phyloP scores from a whole-genome alignment of 352 stramenopile genomes.

The Phytophthora syringae region DNA sequence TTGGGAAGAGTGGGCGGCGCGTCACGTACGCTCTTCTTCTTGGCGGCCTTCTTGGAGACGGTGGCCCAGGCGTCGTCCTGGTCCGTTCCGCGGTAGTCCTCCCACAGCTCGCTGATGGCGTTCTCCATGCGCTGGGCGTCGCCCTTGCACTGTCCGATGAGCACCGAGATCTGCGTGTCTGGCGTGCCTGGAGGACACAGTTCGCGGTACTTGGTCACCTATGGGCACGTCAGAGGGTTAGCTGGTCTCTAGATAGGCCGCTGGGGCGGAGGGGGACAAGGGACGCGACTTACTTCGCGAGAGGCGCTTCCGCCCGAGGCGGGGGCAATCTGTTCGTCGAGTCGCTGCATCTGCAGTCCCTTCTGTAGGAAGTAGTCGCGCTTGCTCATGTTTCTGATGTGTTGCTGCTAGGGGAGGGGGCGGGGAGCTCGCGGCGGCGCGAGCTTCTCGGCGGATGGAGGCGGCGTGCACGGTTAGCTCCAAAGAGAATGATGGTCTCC shows the following conservation, averaged over 20 bases:
- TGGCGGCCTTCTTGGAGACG: constrained; percentile 83
- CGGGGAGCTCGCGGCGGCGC: constrained; percentile 12
- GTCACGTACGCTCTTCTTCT: constrained; percentile 59
- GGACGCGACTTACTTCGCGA: constrained; percentile 57
- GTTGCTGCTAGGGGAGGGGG: constrained; percentile 26
- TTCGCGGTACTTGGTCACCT: constrained; percentile 83
- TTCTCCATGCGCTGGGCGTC: constrained; percentile 75
- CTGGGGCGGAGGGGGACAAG: not conserved
- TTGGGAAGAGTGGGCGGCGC: not conserved
- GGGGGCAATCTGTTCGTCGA: constrained; percentile 60
- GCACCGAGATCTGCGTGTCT: constrained; percentile 71
- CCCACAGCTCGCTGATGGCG: constrained; percentile 86
- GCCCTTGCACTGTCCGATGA: constrained; percentile 79
- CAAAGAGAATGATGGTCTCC: constrained; percentile 44
- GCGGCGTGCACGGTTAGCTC: constrained; percentile 21
- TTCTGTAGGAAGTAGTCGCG: constrained; percentile 87
- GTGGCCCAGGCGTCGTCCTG: constrained; percentile 80
- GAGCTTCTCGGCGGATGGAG: constrained; percentile 17
- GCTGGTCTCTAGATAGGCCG: not conserved
- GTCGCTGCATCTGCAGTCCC: constrained; percentile 81
- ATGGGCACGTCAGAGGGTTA: constrained; percentile 1
- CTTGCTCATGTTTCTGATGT: constrained; percentile 81
- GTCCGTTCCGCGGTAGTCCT: constrained; percentile 69
- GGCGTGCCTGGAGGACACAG: constrained; percentile 82
- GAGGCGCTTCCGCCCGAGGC: constrained; percentile 45